Conservation (phyloP, 208 protist genomes). For the Blastocrithidia nonstop region DNA sequence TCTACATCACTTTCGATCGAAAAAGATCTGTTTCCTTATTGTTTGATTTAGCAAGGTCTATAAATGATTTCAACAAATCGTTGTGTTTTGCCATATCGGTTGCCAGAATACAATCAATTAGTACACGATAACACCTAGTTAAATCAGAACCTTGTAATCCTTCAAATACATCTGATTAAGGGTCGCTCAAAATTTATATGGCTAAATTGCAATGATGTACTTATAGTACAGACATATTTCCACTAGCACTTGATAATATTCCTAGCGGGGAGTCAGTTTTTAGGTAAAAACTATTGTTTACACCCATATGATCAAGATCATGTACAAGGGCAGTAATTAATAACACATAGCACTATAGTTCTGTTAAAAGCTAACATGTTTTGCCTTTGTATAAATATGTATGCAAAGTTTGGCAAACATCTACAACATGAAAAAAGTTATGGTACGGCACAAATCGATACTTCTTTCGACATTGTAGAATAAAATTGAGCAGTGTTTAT, state of each 20-base stretch:
- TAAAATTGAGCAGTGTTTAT: constrained; percentile 58
- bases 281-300: constrained; percentile 85
- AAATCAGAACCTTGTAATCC: constrained; percentile 24
- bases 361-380: constrained; percentile 34
- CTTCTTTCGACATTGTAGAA: constrained; percentile 61
- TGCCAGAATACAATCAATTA: constrained; percentile 74
- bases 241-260: constrained; percentile 65
- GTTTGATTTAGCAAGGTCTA: not conserved
- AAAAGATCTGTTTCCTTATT: constrained; percentile 18
- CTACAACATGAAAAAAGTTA: constrained; percentile 79
- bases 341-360: constrained; percentile 70
- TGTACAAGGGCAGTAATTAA: constrained; percentile 64
- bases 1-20: constrained; percentile 37
- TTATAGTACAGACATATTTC: constrained; percentile 71
- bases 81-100: constrained; percentile 77
- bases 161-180: constrained; percentile 55
- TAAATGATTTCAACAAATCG: not conserved
- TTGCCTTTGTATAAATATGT: constrained; percentile 43
- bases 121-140: constrained; percentile 26
- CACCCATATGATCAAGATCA: constrained; percentile 79
- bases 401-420: constrained; percentile 66
- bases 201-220: constrained; percentile 82
- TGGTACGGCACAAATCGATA: constrained; percentile 78
- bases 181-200: constrained; percentile 69
- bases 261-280: constrained; percentile 77